Base-by-base conservation (phyloP, 1,284 basidiomycete species). In the Afroboletus lepidellus region DNA sequence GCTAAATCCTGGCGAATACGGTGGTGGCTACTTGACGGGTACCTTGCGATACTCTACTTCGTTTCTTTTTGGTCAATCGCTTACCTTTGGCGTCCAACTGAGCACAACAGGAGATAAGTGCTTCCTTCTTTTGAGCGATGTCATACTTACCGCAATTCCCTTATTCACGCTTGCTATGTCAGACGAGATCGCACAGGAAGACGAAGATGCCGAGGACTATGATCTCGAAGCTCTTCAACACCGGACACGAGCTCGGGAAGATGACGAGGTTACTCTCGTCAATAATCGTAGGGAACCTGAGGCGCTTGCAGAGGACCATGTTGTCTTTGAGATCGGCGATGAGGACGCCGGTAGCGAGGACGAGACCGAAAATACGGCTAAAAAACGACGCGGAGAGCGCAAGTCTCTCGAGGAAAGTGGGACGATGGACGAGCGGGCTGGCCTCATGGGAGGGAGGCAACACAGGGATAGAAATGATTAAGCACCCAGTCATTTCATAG, bases 11-110 rank as follows among this genome's bases (percentile, higher is more conserved):
- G 96, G 96, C 82, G 81, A 58, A 83, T 85, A 48, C 84, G 95
- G 46, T 99, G 97, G 97, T 93, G 94, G 83, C 75, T 99, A 15
- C 79, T 99, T 39, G 97, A 99, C 63, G 97, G 94, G n/a, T 98
- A 93, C 79, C 79, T 98, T 27, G 84, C 90, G 1, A 75, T 94
- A 27, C 83, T 97, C 32, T 97, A 94, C 69, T 80, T 94, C 45
- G 72, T 78, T 30, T 85, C 89, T 41, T 98, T 99, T 69, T 73
- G 77, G 42, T 76, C 83, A 9, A 93, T 98, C 57, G 85, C 91
- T 3, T 98, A 85, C 74, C 77, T 98, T 25, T 99, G 97, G 96
- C 80, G 94, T 38, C 96, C 96, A 52, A 92, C 94, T 3, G 84
- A 83, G 36, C 86, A 94, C 72, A 99, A 99, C 74, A 81, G 92